A percentile compares a stretch with the other conserved stretches of the same genome.
These are phyloP conservation scores for Solanum corneliomulleri DNA, from an alignment of 257 asterid species.

Conservation along the genomic window DNA sequence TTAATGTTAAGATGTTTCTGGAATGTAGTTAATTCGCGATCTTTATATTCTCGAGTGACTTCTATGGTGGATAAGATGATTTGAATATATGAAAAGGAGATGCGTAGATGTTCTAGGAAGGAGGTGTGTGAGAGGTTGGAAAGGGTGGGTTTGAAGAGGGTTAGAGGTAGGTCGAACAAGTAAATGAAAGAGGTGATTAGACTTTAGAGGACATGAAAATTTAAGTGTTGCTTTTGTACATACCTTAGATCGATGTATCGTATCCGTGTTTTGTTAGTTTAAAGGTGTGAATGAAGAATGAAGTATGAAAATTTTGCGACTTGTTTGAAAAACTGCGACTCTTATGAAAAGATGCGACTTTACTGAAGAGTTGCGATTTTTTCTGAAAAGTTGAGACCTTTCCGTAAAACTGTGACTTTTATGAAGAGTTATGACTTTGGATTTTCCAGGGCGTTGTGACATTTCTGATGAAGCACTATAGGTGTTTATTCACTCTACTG, in stretches of 20 bases:
- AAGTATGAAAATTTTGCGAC: not conserved
- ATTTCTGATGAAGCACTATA: too few species aligned
- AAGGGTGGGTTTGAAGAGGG: not conserved
- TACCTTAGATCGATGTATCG: not conserved
- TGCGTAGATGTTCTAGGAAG: not conserved
- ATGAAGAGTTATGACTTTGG: too few species aligned
- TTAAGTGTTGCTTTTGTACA: not conserved
- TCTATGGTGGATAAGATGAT: not conserved
- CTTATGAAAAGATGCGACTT: too few species aligned
- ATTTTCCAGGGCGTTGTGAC: too few species aligned
- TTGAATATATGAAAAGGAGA: not conserved
- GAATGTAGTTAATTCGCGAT: not conserved
- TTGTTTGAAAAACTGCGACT: too few species aligned
- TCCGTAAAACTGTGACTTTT: too few species aligned
- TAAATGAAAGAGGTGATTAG: not conserved
- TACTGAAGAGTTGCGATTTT: not conserved
- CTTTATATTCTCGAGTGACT: not conserved
- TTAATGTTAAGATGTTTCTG: not conserved
- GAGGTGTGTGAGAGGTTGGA: not conserved
- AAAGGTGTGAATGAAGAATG: not conserved
- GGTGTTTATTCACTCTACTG: too few species aligned
- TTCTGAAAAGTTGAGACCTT: too few species aligned
- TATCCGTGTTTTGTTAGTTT: not conserved
- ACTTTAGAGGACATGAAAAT: not conserved
- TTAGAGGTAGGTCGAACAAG: not conserved